Conservation (phyloP, 768 basidiomycete species). For the Mycena sanguinolenta region DNA sequence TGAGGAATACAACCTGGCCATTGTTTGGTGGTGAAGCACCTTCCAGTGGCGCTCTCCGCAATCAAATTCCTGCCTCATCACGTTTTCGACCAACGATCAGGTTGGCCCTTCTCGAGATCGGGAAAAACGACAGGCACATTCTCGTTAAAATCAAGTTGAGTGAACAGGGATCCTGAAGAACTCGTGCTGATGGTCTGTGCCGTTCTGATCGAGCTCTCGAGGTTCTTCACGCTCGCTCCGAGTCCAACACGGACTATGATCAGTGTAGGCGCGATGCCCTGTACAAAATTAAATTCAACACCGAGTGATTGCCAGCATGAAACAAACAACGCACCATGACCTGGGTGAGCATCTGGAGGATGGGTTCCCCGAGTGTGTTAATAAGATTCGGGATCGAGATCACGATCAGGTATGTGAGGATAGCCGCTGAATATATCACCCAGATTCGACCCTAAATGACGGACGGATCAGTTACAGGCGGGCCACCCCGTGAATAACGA, state of each 20-base stretch:
- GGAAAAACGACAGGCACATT: background rate
- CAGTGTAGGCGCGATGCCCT: slow-evolving; percentile 50
- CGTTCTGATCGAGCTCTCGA: background rate
- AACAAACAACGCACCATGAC: slow-evolving; percentile 41
- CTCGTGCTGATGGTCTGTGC: background rate
- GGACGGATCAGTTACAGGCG: too few relatives aligned
- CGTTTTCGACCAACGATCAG: too few relatives aligned
- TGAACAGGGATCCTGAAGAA: background rate
- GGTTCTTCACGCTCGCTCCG: slow-evolving; percentile 35
- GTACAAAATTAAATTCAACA: background rate
- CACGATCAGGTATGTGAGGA: slow-evolving; percentile 40
- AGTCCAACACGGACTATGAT: slow-evolving; percentile 49
- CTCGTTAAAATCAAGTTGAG: background rate
- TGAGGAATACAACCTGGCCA: background rate
- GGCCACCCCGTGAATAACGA: background rate
- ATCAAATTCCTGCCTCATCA: background rate
- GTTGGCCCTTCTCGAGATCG: background rate
- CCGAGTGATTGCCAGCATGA: background rate
- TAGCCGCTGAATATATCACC: slow-evolving; percentile 47
- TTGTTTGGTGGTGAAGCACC: too few relatives aligned
- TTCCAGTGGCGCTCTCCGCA: background rate
- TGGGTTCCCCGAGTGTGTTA: background rate
- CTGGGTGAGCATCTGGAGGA: slow-evolving; percentile 43
- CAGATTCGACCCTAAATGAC: slow-evolving; percentile 46
- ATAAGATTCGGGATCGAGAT: background rate